Evolutionary conservation across 2,329 filamentous ascomycete species (phyloP), one percentile per base, ranked within the genome.

Genomic region (Neonectria ditissima): DNA sequence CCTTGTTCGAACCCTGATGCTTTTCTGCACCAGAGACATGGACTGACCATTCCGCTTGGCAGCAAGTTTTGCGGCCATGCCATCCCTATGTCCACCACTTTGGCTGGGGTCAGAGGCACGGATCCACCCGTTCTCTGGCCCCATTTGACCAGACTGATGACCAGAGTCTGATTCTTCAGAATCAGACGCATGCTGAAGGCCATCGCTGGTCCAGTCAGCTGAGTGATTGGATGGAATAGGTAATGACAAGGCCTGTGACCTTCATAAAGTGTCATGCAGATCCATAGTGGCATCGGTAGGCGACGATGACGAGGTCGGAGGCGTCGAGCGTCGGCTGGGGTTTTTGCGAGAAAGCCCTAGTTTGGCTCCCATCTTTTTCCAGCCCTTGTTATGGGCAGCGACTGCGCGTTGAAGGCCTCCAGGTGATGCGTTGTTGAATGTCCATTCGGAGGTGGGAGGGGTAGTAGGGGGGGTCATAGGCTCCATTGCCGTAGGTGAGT

Each of bases 401-500:
- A 87, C 81, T 14, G 85, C 85, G 59, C 84, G 81, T 52, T 87
- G 84, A 22, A 88, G 77, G 14, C 82, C 81, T n/a, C 82, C 83
- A 0, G 85, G 84, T 5, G 86, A 86, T 1, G 82, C 26, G 10
- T 59, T 77, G 65, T 79, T 79, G 66, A 86, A 85, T 4, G 79
- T 76, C 79, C 83, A 87, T 65, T 89, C 86, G 0, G 86, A 84
- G 1, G 85, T 87, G 0, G 91, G 91, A 34, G 92, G 90, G 3
- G 89, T 92, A 2, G 87, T 92, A 1, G 91, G 91, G 0, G 92
- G 92, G 4, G 92, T 94, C 82, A 93, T 89, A 3, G 85, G 90
- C 73, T 91, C 90, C 63, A 83, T 80, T 26, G 79, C 75, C 52
- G 83, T 77, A 34, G 87, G 82, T 55, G 88, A 89, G 61, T 83